Percentiles rank a stretch among this genome's conserved stretches.
phyloP scores from a whole-genome alignment of 1,284 basidiomycete genomes.

The Agroathelia rolfsii region DNA sequence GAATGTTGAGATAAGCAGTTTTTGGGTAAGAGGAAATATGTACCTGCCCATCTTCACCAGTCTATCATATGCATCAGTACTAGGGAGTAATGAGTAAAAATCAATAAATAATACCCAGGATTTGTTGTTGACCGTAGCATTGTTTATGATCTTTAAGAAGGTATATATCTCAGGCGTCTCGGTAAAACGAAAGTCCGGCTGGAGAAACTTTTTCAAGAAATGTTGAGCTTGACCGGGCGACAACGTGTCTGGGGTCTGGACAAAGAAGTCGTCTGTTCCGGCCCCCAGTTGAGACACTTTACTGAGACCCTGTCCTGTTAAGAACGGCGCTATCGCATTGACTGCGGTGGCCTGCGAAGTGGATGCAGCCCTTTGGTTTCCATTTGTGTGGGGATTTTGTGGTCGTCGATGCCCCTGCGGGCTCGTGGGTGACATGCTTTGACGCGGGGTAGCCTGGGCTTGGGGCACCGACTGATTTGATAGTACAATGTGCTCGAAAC shows the following conservation, averaged over 20 bases:
- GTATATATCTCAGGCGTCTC: constrained; percentile 31
- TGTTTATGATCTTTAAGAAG: constrained; percentile 38
- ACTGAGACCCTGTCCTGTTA: constrained; percentile 37
- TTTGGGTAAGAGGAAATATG: constrained; percentile 10
- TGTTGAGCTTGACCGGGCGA: constrained; percentile 44
- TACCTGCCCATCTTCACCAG: constrained; percentile 44
- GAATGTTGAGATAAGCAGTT: constrained; percentile 7
- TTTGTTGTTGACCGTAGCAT: constrained; percentile 34
- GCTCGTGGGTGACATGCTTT: too few relatives aligned
- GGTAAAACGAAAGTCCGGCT: constrained; percentile 35
- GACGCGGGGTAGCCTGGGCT: too few relatives aligned
- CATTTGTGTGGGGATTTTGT: too few relatives aligned
- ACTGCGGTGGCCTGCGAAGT: constrained; percentile 2
- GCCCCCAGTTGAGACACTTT: constrained; percentile 27
- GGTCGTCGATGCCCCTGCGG: too few relatives aligned
- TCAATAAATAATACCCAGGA: constrained; percentile 54
- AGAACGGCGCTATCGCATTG: constrained; percentile 30
- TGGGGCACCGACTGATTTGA: too few relatives aligned
- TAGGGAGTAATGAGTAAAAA: constrained; percentile 10
- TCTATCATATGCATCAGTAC: constrained; percentile 22
- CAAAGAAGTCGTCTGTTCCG: constrained; percentile 28
- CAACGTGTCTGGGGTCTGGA: constrained; percentile 16
- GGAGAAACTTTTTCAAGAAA: constrained; percentile 33
- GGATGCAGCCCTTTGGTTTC: too few relatives aligned
- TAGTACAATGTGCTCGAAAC: constrained; percentile 19